A percentile compares a stretch with the other conserved stretches of the same genome.
phyloP scores from a whole-genome alignment of 768 basidiomycete genomes.

The Mycena galopus region DNA sequence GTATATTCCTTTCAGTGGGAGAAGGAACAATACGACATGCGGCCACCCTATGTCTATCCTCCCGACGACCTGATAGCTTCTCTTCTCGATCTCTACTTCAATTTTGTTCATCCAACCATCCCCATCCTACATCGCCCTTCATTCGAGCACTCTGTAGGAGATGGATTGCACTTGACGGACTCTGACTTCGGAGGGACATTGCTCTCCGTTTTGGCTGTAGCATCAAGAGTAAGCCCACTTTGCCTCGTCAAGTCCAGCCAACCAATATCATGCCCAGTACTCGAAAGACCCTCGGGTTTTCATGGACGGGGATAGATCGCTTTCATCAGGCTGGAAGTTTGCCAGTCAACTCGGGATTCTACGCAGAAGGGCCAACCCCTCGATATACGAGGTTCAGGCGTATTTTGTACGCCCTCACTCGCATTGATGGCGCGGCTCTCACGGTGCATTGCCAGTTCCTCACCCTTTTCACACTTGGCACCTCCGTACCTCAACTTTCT shows the following conservation, averaged over 20 bases:
- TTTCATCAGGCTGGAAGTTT: constrained; percentile 61
- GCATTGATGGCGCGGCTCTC: neutral
- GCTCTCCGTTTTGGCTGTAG: constrained; percentile 65
- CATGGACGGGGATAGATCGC: constrained; percentile 36
- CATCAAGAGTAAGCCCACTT: constrained; percentile 45
- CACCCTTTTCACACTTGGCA: constrained; percentile 50
- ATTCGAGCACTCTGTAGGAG: constrained; percentile 57
- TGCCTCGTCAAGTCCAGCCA: neutral
- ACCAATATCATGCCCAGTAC: neutral
- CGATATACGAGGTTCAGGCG: constrained; percentile 19
- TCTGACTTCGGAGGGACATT: constrained; percentile 57
- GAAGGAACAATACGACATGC: constrained; percentile 14
- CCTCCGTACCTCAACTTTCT: constrained; percentile 62
- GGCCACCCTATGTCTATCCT: constrained; percentile 46
- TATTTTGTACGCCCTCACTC: constrained; percentile 7
- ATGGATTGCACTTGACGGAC: constrained; percentile 54
- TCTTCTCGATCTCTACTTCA: constrained; percentile 66
- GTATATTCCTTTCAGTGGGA: constrained; percentile 22
- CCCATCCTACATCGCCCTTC: constrained; percentile 67
- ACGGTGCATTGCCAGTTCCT: constrained; percentile 40
- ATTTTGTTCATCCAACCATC: constrained; percentile 49
- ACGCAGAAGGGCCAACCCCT: constrained; percentile 2
- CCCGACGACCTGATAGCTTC: constrained; percentile 49
- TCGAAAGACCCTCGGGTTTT: constrained; percentile 59
- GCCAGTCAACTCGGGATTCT: constrained; percentile 60